phyloP scores from a whole-genome alignment of 2,329 filamentous ascomycete species.

The Colletotrichum kahawae region DNA sequence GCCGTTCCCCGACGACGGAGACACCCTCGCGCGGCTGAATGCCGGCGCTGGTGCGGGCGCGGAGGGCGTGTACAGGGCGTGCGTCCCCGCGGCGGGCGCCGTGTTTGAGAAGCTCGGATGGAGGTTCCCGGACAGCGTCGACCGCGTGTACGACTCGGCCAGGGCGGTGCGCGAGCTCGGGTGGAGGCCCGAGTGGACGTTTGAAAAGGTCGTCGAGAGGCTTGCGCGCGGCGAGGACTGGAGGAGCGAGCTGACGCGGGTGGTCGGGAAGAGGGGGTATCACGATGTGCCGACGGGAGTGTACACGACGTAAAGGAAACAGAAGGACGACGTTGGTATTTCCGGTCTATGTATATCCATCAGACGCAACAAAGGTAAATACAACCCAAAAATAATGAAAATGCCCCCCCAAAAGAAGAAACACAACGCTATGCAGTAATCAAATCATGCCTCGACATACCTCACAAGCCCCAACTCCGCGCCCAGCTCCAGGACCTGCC shows the following conservation, averaged over 20 bases:
- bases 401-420: background rate
- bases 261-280: constrained; percentile 50
- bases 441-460: background rate
- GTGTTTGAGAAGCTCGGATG: constrained; percentile 39
- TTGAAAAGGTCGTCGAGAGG: constrained; percentile 37
- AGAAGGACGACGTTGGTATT: background rate
- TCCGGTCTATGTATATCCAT: background rate
- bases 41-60: constrained; percentile 28
- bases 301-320: constrained; percentile 39
- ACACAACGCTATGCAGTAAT: background rate
- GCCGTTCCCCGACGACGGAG: constrained; percentile 36
- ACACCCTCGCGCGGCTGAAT: constrained; percentile 38
- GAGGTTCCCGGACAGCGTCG: constrained; percentile 41
- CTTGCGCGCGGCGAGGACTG: constrained; percentile 38
- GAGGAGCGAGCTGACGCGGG: constrained; percentile 41
- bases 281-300: constrained; percentile 47
- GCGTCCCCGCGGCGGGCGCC: constrained; percentile 29
- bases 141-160: constrained; percentile 50
- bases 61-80: constrained; percentile 30
- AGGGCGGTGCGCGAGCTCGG: constrained; percentile 45
- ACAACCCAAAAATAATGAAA: background rate
- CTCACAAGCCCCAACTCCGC: constrained; percentile 32
- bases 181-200: constrained; percentile 48
- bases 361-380: background rate
- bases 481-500: constrained; percentile 56